Percentiles rank a stretch among this genome's conserved stretches.
Conservation (phyloP, 257 asterid genomes). For the Solanum chmielewskii region DNA sequence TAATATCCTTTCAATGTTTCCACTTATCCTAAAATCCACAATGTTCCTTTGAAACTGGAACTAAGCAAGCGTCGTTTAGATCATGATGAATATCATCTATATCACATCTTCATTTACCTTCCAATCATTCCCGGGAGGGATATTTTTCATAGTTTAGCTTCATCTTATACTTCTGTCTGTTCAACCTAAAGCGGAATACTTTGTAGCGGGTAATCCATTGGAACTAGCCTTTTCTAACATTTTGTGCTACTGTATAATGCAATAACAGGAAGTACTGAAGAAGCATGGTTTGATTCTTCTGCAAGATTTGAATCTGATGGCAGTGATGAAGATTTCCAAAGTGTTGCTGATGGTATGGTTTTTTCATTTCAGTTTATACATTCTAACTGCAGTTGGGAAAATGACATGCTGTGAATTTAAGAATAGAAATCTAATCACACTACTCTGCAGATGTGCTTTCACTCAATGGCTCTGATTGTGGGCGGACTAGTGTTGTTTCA, state of each 20-base stretch:
- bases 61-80: not conserved
- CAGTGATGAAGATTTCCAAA: slow-evolving; percentile 88
- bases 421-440: not conserved
- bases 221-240: not conserved
- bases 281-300: slow-evolving; percentile 87
- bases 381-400: not conserved
- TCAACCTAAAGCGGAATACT: not conserved
- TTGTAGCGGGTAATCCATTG: not conserved
- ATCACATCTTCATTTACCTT: not conserved
- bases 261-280: slow-evolving; percentile 59
- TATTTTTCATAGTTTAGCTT: not conserved
- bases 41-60: not conserved
- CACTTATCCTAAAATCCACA: not conserved
- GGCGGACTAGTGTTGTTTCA: slow-evolving; percentile 11
- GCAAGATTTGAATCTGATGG: slow-evolving; percentile 69
- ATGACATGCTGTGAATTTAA: not conserved
- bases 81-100: not conserved
- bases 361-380: not conserved
- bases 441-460: slow-evolving; percentile 44
- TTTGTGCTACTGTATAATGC: not conserved
- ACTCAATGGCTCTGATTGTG: slow-evolving; percentile 33
- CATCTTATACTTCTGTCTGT: not conserved
- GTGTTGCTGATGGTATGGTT: slow-evolving; percentile 73
- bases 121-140: not conserved
- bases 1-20: not conserved